Conservation (phyloP, 1,284 basidiomycete genomes). For the Marasmius oreades region DNA sequence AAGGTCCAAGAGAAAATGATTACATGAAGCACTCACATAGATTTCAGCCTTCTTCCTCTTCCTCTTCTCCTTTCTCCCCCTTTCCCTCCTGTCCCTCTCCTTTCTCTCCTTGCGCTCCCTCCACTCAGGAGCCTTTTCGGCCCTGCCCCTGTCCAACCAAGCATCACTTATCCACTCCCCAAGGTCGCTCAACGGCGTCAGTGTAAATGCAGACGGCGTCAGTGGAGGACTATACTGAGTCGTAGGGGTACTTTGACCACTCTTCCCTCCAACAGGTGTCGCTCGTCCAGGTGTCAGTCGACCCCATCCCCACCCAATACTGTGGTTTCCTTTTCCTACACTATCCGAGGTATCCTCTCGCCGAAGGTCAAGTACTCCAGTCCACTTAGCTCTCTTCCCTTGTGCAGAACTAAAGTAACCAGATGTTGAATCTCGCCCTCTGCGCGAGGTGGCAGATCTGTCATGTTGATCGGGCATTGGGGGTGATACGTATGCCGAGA, state of each 20-base stretch:
- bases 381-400: too few species aligned
- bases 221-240: neutral
- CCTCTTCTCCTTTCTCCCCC: slow-evolving; percentile 47
- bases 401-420: too few species aligned
- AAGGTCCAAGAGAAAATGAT: slow-evolving; percentile 5
- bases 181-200: slow-evolving; percentile 19
- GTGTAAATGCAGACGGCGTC: slow-evolving; percentile 22
- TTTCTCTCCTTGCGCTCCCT: slow-evolving; percentile 36
- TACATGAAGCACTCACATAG: slow-evolving; percentile 71
- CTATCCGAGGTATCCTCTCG: too few species aligned
- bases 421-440: too few species aligned
- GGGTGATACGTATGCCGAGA: too few species aligned
- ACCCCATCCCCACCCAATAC: too few species aligned
- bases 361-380: too few species aligned
- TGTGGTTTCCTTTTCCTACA: too few species aligned
- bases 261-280: neutral
- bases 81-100: slow-evolving; percentile 21
- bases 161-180: slow-evolving; percentile 21
- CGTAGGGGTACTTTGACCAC: neutral
- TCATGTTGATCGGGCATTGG: too few species aligned
- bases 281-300: too few species aligned
- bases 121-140: slow-evolving; percentile 26
- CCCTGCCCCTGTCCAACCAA: slow-evolving; percentile 26
- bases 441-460: too few species aligned
- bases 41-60: slow-evolving; percentile 78